These are phyloP conservation scores for Cystobasidium pallidum DNA, from an alignment of 1,284 basidiomycete species.

Conservation along the genomic window DNA sequence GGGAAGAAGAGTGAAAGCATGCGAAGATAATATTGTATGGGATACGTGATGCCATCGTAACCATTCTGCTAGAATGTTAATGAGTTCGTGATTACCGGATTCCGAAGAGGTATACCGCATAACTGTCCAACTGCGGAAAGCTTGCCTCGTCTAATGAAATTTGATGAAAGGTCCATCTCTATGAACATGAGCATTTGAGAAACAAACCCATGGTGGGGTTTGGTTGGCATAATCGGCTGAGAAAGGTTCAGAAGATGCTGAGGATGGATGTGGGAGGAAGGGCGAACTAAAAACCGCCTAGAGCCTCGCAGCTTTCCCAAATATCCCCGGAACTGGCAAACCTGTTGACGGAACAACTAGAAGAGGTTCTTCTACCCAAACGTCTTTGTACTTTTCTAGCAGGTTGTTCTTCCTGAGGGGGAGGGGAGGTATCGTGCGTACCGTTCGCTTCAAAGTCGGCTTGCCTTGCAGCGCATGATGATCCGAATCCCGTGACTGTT, in stretches of 20 bases:
- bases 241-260: too few species aligned
- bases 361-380: neutral
- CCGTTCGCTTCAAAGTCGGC: slow-evolving; percentile 9
- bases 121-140: neutral
- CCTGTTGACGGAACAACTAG: neutral
- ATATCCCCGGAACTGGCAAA: slow-evolving; percentile 18
- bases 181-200: slow-evolving; percentile 3
- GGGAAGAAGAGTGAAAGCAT: neutral
- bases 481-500: neutral
- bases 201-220: too few species aligned
- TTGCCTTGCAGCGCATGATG: neutral
- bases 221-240: too few species aligned
- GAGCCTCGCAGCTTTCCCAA: slow-evolving; percentile 32
- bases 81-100: neutral
- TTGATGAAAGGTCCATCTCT: neutral
- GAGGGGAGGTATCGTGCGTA: slow-evolving; percentile 32
- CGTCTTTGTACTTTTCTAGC: slow-evolving; percentile 22
- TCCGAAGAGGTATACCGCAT: neutral
- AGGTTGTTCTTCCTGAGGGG: slow-evolving; percentile 33
- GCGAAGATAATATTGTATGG: neutral
- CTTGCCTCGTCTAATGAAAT: neutral
- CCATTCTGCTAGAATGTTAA: neutral
- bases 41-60: neutral
- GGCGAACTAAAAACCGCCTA: slow-evolving; percentile 20
- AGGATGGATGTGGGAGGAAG: too few species aligned